Evolutionary conservation across 2,329 filamentous ascomycete genomes (phyloP).

Genomic region (Tolypocladium tundrense): DNA sequence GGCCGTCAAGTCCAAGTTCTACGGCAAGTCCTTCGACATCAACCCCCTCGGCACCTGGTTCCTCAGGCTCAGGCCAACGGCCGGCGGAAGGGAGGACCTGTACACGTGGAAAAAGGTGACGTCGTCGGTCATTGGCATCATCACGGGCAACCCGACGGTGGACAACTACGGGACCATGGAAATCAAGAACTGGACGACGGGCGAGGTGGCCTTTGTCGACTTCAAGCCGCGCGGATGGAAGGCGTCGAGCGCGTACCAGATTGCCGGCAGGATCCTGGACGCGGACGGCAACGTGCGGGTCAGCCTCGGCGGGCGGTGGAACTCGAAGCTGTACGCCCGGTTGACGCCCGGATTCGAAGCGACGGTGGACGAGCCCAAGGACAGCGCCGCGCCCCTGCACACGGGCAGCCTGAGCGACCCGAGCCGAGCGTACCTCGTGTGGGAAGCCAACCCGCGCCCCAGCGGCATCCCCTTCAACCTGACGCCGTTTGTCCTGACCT

Average conservation of each 20-base stretch:
- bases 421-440: constrained; percentile 76
- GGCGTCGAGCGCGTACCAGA: constrained; percentile 80
- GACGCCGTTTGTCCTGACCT: constrained; percentile 87
- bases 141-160: constrained; percentile 91
- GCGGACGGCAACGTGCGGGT: constrained; percentile 70
- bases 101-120: constrained; percentile 99
- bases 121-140: constrained; percentile 94
- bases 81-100: constrained; percentile 69
- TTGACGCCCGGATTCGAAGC: constrained; percentile 85
- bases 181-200: constrained; percentile 93
- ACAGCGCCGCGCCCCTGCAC: constrained; percentile 24
- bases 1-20: constrained; percentile 91
- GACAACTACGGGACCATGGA: constrained; percentile 98
- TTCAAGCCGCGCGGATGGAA: constrained; percentile 98
- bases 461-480: constrained; percentile 89
- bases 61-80: constrained; percentile 65
- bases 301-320: constrained; percentile 91
- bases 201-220: constrained; percentile 78
- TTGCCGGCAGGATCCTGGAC: constrained; percentile 78
- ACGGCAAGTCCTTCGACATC: constrained; percentile 95
- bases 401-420: constrained; percentile 50
- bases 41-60: constrained; percentile 98
- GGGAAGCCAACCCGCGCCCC: constrained; percentile 78
- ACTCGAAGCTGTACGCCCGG: constrained; percentile 91
- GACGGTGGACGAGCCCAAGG: constrained; percentile 48